Evolutionary conservation across 108 stramenopile species (phyloP).

Genomic region (Bacterosira constricta): DNA sequence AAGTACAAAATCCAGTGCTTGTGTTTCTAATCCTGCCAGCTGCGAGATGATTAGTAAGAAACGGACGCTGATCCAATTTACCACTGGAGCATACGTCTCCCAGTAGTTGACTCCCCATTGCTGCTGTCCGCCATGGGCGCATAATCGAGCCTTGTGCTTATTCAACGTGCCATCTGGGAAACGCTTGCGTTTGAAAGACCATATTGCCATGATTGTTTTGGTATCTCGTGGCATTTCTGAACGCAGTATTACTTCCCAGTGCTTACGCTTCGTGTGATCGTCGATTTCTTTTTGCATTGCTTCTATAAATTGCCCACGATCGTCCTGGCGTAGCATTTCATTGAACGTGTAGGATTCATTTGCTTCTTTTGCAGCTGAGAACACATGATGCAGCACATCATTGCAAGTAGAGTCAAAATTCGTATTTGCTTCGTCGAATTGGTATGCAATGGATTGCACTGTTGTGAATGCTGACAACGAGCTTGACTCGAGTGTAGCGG

Average conservation of each 20-base stretch:
- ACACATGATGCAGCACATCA: too few species aligned
- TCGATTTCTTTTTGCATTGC: background rate
- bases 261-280: constrained; percentile 14
- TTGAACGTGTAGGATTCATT: too few species aligned
- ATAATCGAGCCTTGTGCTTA: constrained; percentile 33
- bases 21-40: background rate
- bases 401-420: too few species aligned
- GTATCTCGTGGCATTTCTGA: background rate
- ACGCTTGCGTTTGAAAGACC: constrained; percentile 15
- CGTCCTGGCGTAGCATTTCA: too few species aligned
- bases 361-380: too few species aligned
- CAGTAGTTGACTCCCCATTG: constrained; percentile 36
- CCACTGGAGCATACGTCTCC: constrained; percentile 51
- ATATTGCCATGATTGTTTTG: constrained; percentile 13
- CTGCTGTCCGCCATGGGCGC: constrained; percentile 36
- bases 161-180: constrained; percentile 11
- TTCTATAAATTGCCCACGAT: too few species aligned
- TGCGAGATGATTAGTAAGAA: too few species aligned
- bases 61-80: background rate
- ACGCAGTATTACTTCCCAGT: constrained; percentile 17
- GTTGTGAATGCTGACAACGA: too few species aligned
- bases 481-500: too few species aligned
- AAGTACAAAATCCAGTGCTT: constrained; percentile 4
- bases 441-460: too few species aligned
- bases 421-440: too few species aligned